Base-by-base conservation (phyloP, 768 basidiomycete genomes). In the Tubosaeta sp. region DNA sequence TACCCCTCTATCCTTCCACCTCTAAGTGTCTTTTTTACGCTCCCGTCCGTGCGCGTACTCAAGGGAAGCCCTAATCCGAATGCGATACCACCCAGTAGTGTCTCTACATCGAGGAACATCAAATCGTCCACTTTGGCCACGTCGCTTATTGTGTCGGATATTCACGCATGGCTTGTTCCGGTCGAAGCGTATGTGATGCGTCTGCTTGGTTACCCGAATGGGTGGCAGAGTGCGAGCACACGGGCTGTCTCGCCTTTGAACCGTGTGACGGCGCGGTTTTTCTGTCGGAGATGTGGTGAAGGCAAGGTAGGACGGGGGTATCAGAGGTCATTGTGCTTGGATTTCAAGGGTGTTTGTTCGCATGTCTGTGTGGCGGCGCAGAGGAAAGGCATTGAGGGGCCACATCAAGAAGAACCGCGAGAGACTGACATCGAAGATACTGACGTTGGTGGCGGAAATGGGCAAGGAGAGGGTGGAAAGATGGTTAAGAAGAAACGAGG, bases 191-290 rank as follows among this genome's bases (percentile, higher is more conserved):
- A 67, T 6, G 64, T 89, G 16, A 74, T 75, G 11, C 64, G 56
- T 5, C 58, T 73, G 10, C 62, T 88, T 8, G 86, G 84, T 0
- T 73, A 72, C 48, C 65, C 74, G 0, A 64, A 74, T 4, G 58
- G 53, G 51, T 86, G 83, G 83, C 78, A 72, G 57, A 70, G 67
- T 26, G 71, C 80, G 17, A 79, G 74, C 59, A 72, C 63, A 47
- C 74, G 65, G 14, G 62, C 66, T 35, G 48, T 85, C 9, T 80
- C 81, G 60, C 84, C 85, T 0, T 76, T 78, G 16, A 76, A 84
- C 44, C 73, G 85, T 39, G 51, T 83, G 13, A 81, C 79, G 5
- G 82, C 84, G 0, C 68, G 80, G 22, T 88, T 85, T 66, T 63
- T 68, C 26, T 90, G 87, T 62, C 74, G 65, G 50, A 57, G 59